A percentile compares a stretch with the other conserved stretches of the same genome.
Conservation (phyloP, 257 asterid species). For the Phtheirospermum japonicum region DNA sequence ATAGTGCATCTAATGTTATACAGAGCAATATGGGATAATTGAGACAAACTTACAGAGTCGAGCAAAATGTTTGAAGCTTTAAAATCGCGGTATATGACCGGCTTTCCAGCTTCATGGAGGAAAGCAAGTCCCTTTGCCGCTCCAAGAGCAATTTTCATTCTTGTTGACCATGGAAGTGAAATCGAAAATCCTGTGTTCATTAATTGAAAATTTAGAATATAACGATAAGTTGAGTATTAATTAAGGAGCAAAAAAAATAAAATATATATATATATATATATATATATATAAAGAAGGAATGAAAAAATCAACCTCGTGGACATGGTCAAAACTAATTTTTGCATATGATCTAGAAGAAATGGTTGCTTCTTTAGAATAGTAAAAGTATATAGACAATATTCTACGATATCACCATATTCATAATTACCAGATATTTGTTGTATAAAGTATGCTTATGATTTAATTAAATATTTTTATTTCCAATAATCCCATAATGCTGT, state of each 20-base stretch:
- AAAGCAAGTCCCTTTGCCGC: conserved; percentile 91
- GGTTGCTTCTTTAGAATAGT: too few relatives aligned
- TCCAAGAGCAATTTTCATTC: conserved; percentile 85
- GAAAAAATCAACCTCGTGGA: neutral
- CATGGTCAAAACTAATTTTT: conserved; percentile 4
- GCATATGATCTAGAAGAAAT: neutral
- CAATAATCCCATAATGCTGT: too few relatives aligned
- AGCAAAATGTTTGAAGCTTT: conserved; percentile 84
- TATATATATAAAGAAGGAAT: too few relatives aligned
- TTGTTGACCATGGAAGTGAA: conserved; percentile 85
- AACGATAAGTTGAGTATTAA: neutral
- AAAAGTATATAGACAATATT: too few relatives aligned
- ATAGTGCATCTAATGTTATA: neutral
- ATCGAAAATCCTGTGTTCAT: conserved; percentile 60
- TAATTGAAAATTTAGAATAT: neutral
- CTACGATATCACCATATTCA: too few relatives aligned
- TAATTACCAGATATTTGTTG: too few relatives aligned
- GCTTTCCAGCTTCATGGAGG: conserved; percentile 89
- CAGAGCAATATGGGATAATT: too few relatives aligned
- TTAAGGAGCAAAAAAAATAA: too few relatives aligned
- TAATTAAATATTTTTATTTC: too few relatives aligned
- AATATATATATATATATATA: too few relatives aligned
- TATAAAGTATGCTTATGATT: too few relatives aligned
- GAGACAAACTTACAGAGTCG: conserved; percentile 53
- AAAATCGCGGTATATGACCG: conserved; percentile 85